Conservation (phyloP, 768 basidiomycete species). For the Suillus weaverae region DNA sequence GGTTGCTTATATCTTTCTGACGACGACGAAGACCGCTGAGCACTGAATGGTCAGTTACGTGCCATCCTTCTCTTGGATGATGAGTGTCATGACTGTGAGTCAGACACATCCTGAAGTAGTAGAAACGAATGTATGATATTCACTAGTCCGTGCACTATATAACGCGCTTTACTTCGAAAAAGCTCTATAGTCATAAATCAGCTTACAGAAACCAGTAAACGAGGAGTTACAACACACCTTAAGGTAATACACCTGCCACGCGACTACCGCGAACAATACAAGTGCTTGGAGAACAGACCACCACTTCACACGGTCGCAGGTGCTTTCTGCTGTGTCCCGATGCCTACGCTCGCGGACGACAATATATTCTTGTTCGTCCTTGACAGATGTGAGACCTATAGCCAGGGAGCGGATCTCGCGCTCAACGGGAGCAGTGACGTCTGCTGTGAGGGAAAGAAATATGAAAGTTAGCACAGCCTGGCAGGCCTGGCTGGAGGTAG, state of each 20-base stretch:
- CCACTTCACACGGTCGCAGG: slow-evolving; percentile 96
- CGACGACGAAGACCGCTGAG: background rate
- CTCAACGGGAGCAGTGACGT: slow-evolving; percentile 92
- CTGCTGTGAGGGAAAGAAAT: slow-evolving; percentile 34
- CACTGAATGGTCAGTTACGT: background rate
- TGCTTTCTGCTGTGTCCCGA: slow-evolving; percentile 91
- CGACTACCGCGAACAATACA: slow-evolving; percentile 87
- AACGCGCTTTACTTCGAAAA: slow-evolving; percentile 91
- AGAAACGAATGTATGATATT: background rate
- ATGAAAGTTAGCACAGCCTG: background rate
- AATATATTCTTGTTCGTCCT: slow-evolving; percentile 99
- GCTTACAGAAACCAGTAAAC: background rate
- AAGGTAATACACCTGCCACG: slow-evolving; percentile 97
- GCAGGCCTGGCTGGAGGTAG: background rate
- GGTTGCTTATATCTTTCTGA: background rate
- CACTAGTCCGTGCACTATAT: slow-evolving; percentile 41
- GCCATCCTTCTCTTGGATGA: too few relatives aligned
- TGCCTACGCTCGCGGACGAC: slow-evolving; percentile 91
- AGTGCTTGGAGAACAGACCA: slow-evolving; percentile 93
- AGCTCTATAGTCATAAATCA: slow-evolving; percentile 47
- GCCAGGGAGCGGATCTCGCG: slow-evolving; percentile 88
- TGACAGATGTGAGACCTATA: slow-evolving; percentile 80
- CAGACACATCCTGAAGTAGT: background rate
- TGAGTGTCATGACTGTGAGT: background rate
- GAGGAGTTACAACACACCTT: slow-evolving; percentile 51